Evolutionary conservation across 1,284 basidiomycete genomes (phyloP).

Genomic region (Laetiporus sulphureus): DNA sequence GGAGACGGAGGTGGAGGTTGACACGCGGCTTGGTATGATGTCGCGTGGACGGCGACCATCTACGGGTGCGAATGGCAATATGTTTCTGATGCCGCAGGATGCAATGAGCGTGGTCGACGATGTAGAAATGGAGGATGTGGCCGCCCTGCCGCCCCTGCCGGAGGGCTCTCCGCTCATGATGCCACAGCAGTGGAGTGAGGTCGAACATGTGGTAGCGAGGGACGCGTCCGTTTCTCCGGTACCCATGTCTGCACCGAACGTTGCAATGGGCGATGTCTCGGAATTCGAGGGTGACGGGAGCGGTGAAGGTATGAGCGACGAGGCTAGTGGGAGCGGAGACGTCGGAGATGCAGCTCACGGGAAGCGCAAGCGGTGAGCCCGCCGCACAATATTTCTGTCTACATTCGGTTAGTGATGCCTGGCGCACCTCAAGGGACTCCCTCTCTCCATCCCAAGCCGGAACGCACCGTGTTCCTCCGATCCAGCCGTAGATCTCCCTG

Average conservation of each 20-base stretch:
- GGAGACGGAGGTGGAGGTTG: constrained; percentile 54
- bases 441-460: background rate
- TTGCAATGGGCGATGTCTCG: constrained; percentile 14
- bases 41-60: background rate
- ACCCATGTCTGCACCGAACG: constrained; percentile 12
- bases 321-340: constrained; percentile 12
- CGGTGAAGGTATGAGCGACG: constrained; percentile 19
- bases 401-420: background rate
- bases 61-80: background rate
- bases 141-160: constrained; percentile 23
- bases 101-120: constrained; percentile 19
- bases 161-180: constrained; percentile 19
- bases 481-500: too few species aligned
- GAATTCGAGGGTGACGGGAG: constrained; percentile 19
- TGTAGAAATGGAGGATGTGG: constrained; percentile 25
- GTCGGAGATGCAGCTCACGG: constrained; percentile 21
- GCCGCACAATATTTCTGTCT: background rate
- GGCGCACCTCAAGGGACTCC: background rate
- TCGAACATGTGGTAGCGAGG: constrained; percentile 12
- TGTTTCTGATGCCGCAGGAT: background rate
- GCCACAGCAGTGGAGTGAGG: constrained; percentile 15
- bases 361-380: constrained; percentile 26
- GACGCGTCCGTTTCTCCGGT: constrained; percentile 20
- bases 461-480: too few species aligned
- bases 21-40: constrained; percentile 18